Base-by-base conservation (phyloP, 306 rosid species). In the Hippophae rhamnoides region DNA sequence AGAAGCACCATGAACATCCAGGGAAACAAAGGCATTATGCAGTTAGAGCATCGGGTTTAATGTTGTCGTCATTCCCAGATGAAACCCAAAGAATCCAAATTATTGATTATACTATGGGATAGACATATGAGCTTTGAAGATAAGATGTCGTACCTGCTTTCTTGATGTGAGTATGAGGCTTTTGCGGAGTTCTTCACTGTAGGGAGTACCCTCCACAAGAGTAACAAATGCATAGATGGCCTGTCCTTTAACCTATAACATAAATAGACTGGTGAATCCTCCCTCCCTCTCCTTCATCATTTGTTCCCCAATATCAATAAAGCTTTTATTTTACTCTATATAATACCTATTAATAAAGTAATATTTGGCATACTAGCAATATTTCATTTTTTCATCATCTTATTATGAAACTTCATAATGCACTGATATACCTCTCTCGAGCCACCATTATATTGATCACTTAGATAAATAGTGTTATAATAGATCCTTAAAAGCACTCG, bases 191-290 rank as follows among this genome's bases (percentile, higher is more conserved):
- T 88, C 85, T 57, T 93, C 97, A 42, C 95, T 86, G 79, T 88
- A 93, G 54, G 90, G 80, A 67, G 83, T 94, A 59, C 99, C 94
- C 1, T 86, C 97, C 59, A 88, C 84, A 54, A 93, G 77, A 38
- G 97, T 82, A 55, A 93, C 89, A 80, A 88, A 93, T 61, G 99
- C 99, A 66, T 88, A 93, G 62, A 93, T 86, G 60, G 90, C 84
- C 72, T 93, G 99, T 44, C 99, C 99, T 79, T 93, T 93, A 62
- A 93, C 95, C 99, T 93, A 66, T 77, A 69, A 41, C 44, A 62
- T 43, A 41, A 18, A 18, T 18, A 18, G 23, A 18, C 23, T 18
- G 23, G 23, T 18, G 58, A 54, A 58, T 67, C 61, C 68, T 56
- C 13, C 9, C 25, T 48, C 57, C 53, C 63, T 13, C 41, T 58